Evolutionary conservation across 2,329 filamentous ascomycete genomes (phyloP), one percentile per base, ranked within the genome.

Genomic region (Penicillium sp.): DNA sequence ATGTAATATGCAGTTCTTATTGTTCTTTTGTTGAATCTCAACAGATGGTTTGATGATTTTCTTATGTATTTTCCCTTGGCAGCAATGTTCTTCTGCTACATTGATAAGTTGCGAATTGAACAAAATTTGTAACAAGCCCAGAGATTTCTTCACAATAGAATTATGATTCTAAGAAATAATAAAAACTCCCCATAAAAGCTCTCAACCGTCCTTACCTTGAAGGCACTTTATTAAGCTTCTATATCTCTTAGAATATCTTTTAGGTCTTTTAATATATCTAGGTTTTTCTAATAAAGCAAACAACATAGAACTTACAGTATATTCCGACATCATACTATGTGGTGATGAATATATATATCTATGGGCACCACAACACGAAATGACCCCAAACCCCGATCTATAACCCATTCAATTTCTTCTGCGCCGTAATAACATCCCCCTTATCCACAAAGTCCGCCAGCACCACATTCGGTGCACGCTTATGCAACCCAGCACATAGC

Each of bases 361-460:
- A 43, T 30, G 16, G 25, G 4, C 3, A 7, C 2, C 3, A n/a
- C 33, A 22, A 4, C 17, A 45, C 3, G 4, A 8, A 1, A 11
- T 8, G 5, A 33, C 30, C 16, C 5, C 19, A 31, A 16, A 7
- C 4, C 16, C 2, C 5, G 5, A 41, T 40, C 54, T 65, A 67
- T 14, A 74, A 55, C 36, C 71, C 71, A 63, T 80, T 80, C 55
- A 79, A 55, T 16, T 50, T 55, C 45, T 72, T 65, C 63, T 77
- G 73, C 8, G 73, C 75, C 17, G 63, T 61, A 43, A 80, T 73
- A n/a, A 73, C 73, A 53, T 75, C 69, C 5, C 77, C 78, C 50
- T 75, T 63, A 56, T 78, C 77, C 58, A 77, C 72, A 64, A 76
- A 79, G 62, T 80, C 77, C 19, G 77, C 67, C 38, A 80, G 66